phyloP scores from a whole-genome alignment of 495 filamentous ascomycete genomes.

The Podospora pseudocomata region DNA sequence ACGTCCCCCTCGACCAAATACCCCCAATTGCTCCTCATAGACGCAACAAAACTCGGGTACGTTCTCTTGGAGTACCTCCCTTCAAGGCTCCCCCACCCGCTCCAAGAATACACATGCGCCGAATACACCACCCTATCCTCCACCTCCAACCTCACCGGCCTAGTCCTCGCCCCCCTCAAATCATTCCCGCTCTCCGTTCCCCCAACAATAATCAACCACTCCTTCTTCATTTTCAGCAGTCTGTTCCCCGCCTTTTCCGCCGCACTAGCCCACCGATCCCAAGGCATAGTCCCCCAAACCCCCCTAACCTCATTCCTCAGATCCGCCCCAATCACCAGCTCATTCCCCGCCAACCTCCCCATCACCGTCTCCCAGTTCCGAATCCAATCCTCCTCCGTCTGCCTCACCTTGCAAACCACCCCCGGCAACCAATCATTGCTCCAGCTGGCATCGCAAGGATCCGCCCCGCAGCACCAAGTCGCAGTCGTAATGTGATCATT shows the following conservation, averaged over 20 bases:
- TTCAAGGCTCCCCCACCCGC: conserved; percentile 54
- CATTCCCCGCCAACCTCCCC: conserved; percentile 47
- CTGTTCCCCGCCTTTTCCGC: conserved; percentile 54
- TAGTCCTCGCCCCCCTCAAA: conserved; percentile 43
- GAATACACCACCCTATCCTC: conserved; percentile 56
- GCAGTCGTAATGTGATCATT: conserved; percentile 62
- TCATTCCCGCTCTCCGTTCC: conserved; percentile 60
- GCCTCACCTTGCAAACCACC: conserved; percentile 49
- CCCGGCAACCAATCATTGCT: conserved; percentile 51
- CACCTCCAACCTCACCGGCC: conserved; percentile 52
- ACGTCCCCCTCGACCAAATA: conserved; percentile 55
- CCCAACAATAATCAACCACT: conserved; percentile 61
- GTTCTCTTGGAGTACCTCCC: conserved; percentile 50
- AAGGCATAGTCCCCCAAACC: conserved; percentile 60
- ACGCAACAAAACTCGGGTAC: conserved; percentile 53
- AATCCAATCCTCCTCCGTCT: conserved; percentile 58
- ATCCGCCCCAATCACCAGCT: conserved; percentile 55
- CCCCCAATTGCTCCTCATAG: conserved; percentile 59
- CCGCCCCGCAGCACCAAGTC: conserved; percentile 58
- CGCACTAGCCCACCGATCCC: conserved; percentile 54
- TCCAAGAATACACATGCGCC: conserved; percentile 60
- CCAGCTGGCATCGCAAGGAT: conserved; percentile 59
- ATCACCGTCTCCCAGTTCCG: conserved; percentile 58
- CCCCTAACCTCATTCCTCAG: conserved; percentile 60
- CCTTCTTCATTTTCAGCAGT: conserved; percentile 50